A percentile compares a stretch with the other conserved stretches of the same genome.
Evolutionary conservation across 2,329 filamentous ascomycete species (phyloP).

Genomic region (Rutstroemia sydowiana): DNA sequence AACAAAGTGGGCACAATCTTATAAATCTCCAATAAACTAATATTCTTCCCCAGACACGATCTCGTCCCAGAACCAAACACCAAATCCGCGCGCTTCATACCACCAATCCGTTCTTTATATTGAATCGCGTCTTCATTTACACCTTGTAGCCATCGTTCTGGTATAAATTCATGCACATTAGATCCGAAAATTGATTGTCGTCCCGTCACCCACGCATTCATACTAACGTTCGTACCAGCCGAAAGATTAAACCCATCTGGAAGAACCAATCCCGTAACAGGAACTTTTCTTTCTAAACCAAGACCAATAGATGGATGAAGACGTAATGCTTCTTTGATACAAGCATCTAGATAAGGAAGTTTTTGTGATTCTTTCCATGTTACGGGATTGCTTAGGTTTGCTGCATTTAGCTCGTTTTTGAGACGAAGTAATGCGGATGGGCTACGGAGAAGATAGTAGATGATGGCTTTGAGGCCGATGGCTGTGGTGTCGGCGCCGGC

Average conservation of each 20-base stretch:
- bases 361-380: conserved; percentile 1
- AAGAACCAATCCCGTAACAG: conserved; percentile 36
- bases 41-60: conserved; percentile 45
- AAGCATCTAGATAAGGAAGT: conserved; percentile 39
- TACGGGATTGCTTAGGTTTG: conserved; percentile 30
- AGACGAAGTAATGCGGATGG: conserved; percentile 10
- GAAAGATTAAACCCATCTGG: conserved; percentile 34
- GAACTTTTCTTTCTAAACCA: conserved; percentile 41
- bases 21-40: conserved; percentile 52
- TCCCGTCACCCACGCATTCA: conserved; percentile 25
- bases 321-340: conserved; percentile 44
- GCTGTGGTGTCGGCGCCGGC: conserved; percentile 5
- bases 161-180: conserved; percentile 39
- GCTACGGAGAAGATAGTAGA: neutral
- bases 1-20: conserved; percentile 52
- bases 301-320: conserved; percentile 42
- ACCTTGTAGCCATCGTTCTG: conserved; percentile 40
- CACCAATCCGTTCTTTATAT: conserved; percentile 17
- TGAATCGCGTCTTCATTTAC: neutral
- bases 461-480: neutral
- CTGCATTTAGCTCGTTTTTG: conserved; percentile 43
- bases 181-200: conserved; percentile 39
- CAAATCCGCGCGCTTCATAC: conserved; percentile 19
- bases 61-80: conserved; percentile 33
- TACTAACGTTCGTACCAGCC: conserved; percentile 30